Percentiles rank a stretch among this genome's conserved stretches.
Evolutionary conservation across 192 early-diverging fungal species (phyloP).

Genomic region (Coemansia sp.): DNA sequence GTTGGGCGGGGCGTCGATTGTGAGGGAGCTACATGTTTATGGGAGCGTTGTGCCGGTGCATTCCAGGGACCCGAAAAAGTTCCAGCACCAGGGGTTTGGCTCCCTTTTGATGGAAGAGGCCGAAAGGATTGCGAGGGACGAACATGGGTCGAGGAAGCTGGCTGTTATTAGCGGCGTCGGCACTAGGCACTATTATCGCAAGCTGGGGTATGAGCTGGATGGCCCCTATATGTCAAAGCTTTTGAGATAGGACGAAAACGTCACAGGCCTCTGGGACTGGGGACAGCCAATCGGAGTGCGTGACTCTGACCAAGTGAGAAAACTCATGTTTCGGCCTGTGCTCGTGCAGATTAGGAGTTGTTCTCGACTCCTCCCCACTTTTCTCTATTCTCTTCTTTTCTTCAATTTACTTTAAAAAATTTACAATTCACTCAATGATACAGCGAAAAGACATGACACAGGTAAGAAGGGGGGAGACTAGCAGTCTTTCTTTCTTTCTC

Average conservation of each 20-base stretch:
- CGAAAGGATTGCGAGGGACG: conserved; percentile 94
- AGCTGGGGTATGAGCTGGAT: conserved; percentile 93
- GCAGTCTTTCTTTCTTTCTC: no score
- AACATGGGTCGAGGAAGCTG: conserved; percentile 92
- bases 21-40: conserved; percentile 98
- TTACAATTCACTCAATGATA: conserved; percentile 13
- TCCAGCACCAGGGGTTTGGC: conserved; percentile 99
- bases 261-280: no score
- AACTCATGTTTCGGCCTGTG: no score
- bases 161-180: conserved; percentile 97
- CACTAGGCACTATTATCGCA: conserved; percentile 95
- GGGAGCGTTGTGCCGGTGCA: conserved; percentile 96
- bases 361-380: neutral
- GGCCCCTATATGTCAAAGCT: conserved; percentile 96
- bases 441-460: conserved; percentile 36
- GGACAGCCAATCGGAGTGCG: neutral
- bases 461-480: neutral
- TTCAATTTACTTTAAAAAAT: neutral
- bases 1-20: conserved; percentile 79
- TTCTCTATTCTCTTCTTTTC: neutral
- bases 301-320: no score
- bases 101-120: conserved; percentile 99
- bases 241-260: no score
- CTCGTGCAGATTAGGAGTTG: no score
- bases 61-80: conserved; percentile 93